A percentile compares a stretch with the other conserved stretches of the same genome.
These are phyloP conservation scores for Adansonia gregorii DNA, from an alignment of 441 rosid genomes.

Conservation along the genomic window DNA sequence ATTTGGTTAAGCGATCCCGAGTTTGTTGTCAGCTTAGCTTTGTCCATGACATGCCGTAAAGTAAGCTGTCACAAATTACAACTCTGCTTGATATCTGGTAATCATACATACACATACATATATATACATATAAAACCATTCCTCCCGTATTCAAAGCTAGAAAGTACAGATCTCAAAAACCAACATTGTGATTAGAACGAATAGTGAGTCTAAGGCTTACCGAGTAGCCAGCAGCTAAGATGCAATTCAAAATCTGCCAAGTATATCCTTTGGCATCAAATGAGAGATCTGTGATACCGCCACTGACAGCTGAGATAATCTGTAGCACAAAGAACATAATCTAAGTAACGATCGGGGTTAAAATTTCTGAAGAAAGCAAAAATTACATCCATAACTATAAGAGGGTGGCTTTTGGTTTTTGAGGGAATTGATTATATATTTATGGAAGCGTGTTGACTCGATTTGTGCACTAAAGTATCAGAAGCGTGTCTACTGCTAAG, in stretches of 20 bases:
- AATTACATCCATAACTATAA: not conserved
- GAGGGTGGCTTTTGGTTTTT: not conserved
- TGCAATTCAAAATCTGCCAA: conserved; percentile 82
- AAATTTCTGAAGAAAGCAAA: not conserved
- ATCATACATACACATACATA: conserved; percentile 5
- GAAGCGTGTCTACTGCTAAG: not conserved
- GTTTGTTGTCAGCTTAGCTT: conserved; percentile 74
- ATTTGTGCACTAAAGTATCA: not conserved
- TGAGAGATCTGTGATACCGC: conserved; percentile 86
- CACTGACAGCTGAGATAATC: conserved; percentile 84
- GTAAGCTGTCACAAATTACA: conserved; percentile 61
- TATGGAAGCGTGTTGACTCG: not conserved
- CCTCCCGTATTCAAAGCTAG: conserved; percentile 13
- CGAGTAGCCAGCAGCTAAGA: conserved; percentile 89
- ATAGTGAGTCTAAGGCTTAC: conserved; percentile 40
- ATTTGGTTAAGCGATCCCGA: conserved; percentile 79
- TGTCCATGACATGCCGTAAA: conserved; percentile 80
- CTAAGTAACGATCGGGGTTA: not conserved
- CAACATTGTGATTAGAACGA: not conserved
- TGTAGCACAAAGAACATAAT: conserved; percentile 34
- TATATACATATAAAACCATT: conserved; percentile 17
- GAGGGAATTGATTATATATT: not conserved
- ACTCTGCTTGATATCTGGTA: conserved; percentile 20
- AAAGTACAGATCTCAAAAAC: conserved; percentile 19
- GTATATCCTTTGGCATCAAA: conserved; percentile 71